Conservation (phyloP, 345 rosid species). For the Sisymbrium irio region DNA sequence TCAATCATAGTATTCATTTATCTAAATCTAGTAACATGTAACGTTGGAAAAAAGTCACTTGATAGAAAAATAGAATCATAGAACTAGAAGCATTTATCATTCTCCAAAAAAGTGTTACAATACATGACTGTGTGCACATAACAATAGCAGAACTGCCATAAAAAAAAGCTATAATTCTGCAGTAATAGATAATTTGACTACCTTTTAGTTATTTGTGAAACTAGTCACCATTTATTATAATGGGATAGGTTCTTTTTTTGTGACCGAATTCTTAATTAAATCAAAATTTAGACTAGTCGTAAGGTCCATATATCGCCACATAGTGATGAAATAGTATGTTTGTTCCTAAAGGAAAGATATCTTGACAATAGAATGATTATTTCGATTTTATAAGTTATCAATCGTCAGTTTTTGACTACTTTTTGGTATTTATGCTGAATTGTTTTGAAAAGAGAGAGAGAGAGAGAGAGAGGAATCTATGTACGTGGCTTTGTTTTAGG, state of each 20-base stretch:
- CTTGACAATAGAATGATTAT: background rate
- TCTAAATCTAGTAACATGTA: background rate
- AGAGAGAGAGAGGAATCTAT: constrained; percentile 8
- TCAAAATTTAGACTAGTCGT: background rate
- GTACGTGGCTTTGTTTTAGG: constrained; percentile 14
- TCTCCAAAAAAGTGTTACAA: background rate
- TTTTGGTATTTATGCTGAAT: background rate
- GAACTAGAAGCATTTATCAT: background rate
- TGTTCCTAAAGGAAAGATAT: background rate
- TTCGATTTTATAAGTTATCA: background rate
- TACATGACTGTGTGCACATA: background rate
- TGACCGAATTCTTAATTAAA: background rate
- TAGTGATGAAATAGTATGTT: constrained; percentile 18
- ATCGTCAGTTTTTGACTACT: constrained; percentile 41
- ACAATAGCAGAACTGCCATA: background rate
- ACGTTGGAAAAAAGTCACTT: background rate
- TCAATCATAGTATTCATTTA: background rate
- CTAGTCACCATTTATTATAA: background rate
- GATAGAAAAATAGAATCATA: background rate
- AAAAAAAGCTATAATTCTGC: background rate
- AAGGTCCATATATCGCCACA: constrained; percentile 16
- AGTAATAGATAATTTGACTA: background rate
- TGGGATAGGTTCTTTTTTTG: background rate
- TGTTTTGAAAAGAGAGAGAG: constrained; percentile 1
- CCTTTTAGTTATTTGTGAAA: constrained; percentile 4